Evolutionary conservation across 495 filamentous ascomycete species (phyloP).

Genomic region (Aspergillus indologenus): DNA sequence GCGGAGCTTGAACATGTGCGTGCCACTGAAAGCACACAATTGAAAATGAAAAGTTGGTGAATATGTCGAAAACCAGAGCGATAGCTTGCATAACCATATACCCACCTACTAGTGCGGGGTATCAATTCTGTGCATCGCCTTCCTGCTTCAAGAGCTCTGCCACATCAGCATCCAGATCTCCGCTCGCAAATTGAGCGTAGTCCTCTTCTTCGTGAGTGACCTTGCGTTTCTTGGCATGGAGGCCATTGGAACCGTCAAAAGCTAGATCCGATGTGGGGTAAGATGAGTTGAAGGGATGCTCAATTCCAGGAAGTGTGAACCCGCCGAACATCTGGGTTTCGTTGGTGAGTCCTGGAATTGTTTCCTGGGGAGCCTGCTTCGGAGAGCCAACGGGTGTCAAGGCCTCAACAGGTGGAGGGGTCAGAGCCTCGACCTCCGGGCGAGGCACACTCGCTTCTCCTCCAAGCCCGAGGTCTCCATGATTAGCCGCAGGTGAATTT

Average conservation of each 20-base stretch:
- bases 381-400: slow-evolving; percentile 48
- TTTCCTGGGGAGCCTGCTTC: slow-evolving; percentile 26
- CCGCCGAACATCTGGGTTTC: slow-evolving; percentile 23
- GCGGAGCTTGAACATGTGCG: neutral
- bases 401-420: slow-evolving; percentile 63
- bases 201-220: slow-evolving; percentile 65
- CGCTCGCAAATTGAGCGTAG: slow-evolving; percentile 64
- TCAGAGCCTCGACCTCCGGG: slow-evolving; percentile 80
- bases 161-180: slow-evolving; percentile 77
- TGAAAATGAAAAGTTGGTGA: neutral
- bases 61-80: neutral
- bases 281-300: slow-evolving; percentile 37
- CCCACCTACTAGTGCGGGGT: neutral
- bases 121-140: slow-evolving; percentile 18
- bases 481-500: slow-evolving; percentile 35
- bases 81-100: neutral
- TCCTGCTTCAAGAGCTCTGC: slow-evolving; percentile 71
- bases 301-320: slow-evolving; percentile 36
- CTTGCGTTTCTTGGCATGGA: slow-evolving; percentile 68
- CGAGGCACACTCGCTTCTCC: slow-evolving; percentile 52
- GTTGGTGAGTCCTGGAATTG: slow-evolving; percentile 23
- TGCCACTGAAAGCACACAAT: neutral
- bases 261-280: slow-evolving; percentile 45
- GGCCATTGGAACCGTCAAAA: slow-evolving; percentile 31
- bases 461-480: slow-evolving; percentile 37